phyloP scores from a whole-genome alignment of 2,329 filamentous ascomycete species.

The Penicillium sp. region DNA sequence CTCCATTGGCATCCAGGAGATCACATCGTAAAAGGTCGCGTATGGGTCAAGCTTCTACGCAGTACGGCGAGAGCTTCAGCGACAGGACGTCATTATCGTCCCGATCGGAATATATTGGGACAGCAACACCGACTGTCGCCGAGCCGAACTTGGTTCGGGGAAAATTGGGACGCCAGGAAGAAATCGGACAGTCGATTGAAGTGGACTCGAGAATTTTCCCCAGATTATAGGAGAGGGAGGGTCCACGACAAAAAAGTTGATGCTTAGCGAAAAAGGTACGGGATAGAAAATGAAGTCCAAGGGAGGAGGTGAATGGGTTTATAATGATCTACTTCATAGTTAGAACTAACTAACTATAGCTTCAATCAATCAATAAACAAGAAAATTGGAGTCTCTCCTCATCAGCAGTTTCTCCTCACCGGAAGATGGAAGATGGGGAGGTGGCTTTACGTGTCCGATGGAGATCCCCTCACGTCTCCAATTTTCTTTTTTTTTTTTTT shows the following conservation, averaged over 20 bases:
- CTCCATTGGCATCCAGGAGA: not conserved
- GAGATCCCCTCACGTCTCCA: conserved; percentile 22
- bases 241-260: not conserved
- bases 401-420: conserved; percentile 23
- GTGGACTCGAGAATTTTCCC: conserved; percentile 7
- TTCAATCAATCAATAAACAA: not conserved
- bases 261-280: not conserved
- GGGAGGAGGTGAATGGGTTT: not conserved
- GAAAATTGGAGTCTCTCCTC: conserved; percentile 5
- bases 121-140: conserved; percentile 1
- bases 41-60: not conserved
- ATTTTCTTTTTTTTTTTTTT: conserved; percentile 4
- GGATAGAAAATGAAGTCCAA: not conserved
- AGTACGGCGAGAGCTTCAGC: not conserved
- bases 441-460: not conserved
- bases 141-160: not conserved
- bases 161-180: not conserved
- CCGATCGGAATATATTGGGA: not conserved
- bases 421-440: not conserved
- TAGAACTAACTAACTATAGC: not conserved
- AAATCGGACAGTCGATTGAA: conserved; percentile 1
- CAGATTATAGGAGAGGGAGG: conserved; percentile 5
- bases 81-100: not conserved
- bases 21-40: not conserved
- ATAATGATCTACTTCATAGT: not conserved